These are phyloP conservation scores for Rubroboletus satanas DNA, from an alignment of 768 basidiomycete species.

Conservation along the genomic window DNA sequence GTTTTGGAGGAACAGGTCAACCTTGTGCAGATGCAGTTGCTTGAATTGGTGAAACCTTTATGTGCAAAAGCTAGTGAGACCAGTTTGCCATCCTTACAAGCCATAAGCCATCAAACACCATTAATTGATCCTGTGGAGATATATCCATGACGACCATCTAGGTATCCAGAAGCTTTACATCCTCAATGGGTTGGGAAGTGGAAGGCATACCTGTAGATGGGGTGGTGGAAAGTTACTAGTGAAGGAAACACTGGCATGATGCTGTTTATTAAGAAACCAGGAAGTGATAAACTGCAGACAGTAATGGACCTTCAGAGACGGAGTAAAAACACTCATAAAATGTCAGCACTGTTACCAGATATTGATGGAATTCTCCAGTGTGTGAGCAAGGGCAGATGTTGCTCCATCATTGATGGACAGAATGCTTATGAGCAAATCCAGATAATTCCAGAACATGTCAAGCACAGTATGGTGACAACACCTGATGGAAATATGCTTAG, in stretches of 20 bases:
- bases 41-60: not conserved
- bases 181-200: slow-evolving; percentile 3
- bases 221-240: not conserved
- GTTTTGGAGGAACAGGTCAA: not conserved
- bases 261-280: slow-evolving; percentile 3
- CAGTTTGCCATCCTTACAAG: not conserved
- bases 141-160: not conserved
- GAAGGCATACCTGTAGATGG: not conserved
- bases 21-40: accelerated
- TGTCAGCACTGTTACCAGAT: slow-evolving; percentile 6
- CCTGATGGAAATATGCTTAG: slow-evolving; percentile 14
- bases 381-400: too few relatives aligned
- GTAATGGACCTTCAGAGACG: slow-evolving; percentile 6
- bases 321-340: slow-evolving; percentile 18
- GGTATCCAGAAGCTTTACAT: not conserved
- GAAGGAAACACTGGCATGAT: not conserved
- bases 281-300: not conserved
- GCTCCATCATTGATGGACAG: too few relatives aligned
- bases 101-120: not conserved
- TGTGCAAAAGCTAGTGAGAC: too few relatives aligned
- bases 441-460: too few relatives aligned
- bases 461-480: too few relatives aligned
- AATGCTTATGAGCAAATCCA: too few relatives aligned
- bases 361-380: slow-evolving; percentile 1
- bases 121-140: not conserved